Conservation (phyloP, 495 filamentous ascomycete genomes). For the Aspergillus haitiensis region DNA sequence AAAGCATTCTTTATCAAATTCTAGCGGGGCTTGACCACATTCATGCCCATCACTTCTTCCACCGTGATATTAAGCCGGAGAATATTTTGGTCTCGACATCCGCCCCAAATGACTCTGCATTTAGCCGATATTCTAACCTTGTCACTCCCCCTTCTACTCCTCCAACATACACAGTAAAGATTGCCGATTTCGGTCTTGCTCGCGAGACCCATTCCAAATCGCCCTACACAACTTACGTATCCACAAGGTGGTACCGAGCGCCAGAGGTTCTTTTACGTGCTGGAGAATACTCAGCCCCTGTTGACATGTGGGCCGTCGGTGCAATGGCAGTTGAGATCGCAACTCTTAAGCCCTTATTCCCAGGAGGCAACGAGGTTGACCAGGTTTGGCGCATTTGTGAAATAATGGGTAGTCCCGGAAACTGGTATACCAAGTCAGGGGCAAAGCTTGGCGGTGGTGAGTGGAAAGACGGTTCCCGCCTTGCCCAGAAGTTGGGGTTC, state of each 20-base stretch:
- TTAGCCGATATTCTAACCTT: conserved; percentile 87
- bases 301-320: conserved; percentile 97
- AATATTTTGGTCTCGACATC: conserved; percentile 98
- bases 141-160: conserved; percentile 95
- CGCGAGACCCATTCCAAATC: conserved; percentile 94
- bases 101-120: conserved; percentile 76
- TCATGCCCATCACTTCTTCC: conserved; percentile 95
- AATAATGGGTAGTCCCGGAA: conserved; percentile 98
- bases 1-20: conserved; percentile 97
- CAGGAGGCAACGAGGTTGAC: conserved; percentile 96
- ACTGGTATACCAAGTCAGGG: conserved; percentile 93
- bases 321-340: conserved; percentile 99
- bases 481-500: conserved; percentile 95
- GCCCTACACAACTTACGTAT: conserved; percentile 98
- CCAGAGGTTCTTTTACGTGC: conserved; percentile 94
- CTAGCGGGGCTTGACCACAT: conserved; percentile 95
- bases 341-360: conserved; percentile 95
- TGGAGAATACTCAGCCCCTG: conserved; percentile 95
- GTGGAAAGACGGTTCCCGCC: conserved; percentile 89
- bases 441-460: conserved; percentile 90
- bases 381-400: conserved; percentile 99
- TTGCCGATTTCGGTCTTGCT: conserved; percentile 98
- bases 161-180: conserved; percentile 93
- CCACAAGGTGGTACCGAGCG: conserved; percentile 96
- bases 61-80: conserved; percentile 98